Base-by-base conservation (phyloP, 768 basidiomycete genomes). In the Lactarius akahatsu region DNA sequence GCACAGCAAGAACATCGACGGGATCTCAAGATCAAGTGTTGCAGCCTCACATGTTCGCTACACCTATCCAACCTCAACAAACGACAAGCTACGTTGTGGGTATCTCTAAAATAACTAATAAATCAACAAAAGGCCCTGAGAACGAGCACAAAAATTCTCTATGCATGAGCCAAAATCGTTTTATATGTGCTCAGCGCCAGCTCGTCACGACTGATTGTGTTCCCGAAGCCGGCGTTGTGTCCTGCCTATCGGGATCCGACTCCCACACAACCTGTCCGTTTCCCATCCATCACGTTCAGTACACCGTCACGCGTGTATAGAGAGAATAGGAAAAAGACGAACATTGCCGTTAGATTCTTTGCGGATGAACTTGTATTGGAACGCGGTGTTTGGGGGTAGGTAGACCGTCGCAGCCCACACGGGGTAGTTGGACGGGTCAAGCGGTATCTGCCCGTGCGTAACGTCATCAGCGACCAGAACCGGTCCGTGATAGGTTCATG, bases 281-380 rank as follows among this genome's bases (percentile, higher is more conserved):
- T 1, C 3, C 28, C 30, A 56, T 40, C 41, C 34, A 28, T 32
- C 26, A 11, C 2, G 28, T 36, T 38, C 32, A 54, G 38, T 11
- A 32, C 30, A 18, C 56, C n/a, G 18, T 85, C 84, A 60, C 0
- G 57, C 6, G 32, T 32, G 26, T 32, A 0, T 28, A 59, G 4
- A 47, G 28, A 20, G 30, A 62, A 54, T 38, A 30, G 43, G 36
- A 30, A 54, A 26, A 30, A 20, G 10, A 74, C 83, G 71, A 65
- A 85, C 83, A 57, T 73, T 78, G n/a, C 83, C 84, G 66, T 82
- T 75, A 3, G 78, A 75, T 61, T 82, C 81, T 72, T 84, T 86
- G 32, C 84, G 75, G 69, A 88, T 85, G 63, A 85, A 87, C 74
- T 87, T 88, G 75, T 83, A 88, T 67, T 83, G 67, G 73, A 88